These are phyloP conservation scores for Ceratocystis papillata DNA, from an alignment of 2,329 filamentous ascomycete genomes.

Conservation along the genomic window DNA sequence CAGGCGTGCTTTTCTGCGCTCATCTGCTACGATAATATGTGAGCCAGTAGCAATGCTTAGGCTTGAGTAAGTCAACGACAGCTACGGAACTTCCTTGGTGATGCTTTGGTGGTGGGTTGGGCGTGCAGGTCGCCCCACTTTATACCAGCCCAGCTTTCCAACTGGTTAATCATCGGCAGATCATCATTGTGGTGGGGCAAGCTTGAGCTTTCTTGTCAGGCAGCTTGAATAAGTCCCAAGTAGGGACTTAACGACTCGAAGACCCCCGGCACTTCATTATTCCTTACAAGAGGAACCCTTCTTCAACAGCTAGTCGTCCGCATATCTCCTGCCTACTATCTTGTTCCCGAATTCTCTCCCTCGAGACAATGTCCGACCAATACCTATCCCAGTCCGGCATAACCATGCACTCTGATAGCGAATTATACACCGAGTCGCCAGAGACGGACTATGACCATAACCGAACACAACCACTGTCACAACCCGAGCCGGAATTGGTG, in stretches of 20 bases:
- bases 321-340: background rate
- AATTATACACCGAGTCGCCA: constrained; percentile 62
- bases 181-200: background rate
- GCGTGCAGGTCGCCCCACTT: too few relatives aligned
- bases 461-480: constrained; percentile 39
- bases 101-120: too few relatives aligned
- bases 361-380: constrained; percentile 19
- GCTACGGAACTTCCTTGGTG: too few relatives aligned
- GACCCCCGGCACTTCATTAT: constrained; percentile 4
- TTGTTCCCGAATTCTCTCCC: too few relatives aligned
- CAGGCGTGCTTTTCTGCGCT: too few relatives aligned
- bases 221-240: background rate
- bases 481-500: constrained; percentile 53
- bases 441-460: constrained; percentile 47
- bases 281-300: background rate
- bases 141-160: too few relatives aligned
- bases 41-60: too few relatives aligned
- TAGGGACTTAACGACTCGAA: background rate
- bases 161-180: background rate
- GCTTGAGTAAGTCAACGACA: too few relatives aligned
- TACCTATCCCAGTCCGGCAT: constrained; percentile 57
- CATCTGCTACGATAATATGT: too few relatives aligned
- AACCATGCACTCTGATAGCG: constrained; percentile 72
- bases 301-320: background rate
- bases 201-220: background rate